Conservation (phyloP, 2,329 filamentous ascomycete genomes). For the Xylaria sp. region DNA sequence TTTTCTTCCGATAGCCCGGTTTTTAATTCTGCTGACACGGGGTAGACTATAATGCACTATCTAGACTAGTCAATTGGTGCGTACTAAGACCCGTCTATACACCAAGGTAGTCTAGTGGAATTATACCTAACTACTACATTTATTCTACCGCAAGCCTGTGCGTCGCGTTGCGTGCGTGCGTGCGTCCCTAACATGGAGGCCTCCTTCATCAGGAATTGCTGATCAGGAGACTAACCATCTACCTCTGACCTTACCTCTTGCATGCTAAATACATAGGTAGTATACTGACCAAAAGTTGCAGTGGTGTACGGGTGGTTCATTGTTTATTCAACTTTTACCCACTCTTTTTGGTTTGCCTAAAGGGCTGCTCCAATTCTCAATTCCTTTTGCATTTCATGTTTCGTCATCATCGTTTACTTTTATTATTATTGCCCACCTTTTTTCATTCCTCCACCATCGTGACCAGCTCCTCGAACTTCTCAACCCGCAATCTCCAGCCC, state of each 20-base stretch:
- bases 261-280: background rate
- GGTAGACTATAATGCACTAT: background rate
- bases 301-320: background rate
- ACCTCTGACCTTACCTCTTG: background rate
- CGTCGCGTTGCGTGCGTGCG: too few relatives aligned
- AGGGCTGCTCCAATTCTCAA: conserved; percentile 20
- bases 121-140: background rate
- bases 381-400: conserved; percentile 32
- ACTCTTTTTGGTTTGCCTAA: background rate
- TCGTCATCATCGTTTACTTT: conserved; percentile 17
- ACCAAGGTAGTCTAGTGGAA: background rate
- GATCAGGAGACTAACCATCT: background rate
- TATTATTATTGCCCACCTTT: conserved; percentile 12
- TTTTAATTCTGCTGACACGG: conserved; percentile 24
- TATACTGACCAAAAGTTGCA: background rate
- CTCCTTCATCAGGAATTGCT: background rate
- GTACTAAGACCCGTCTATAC: background rate
- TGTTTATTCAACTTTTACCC: conserved; percentile 1
- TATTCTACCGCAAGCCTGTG: background rate
- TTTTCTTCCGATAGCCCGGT: conserved; percentile 30
- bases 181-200: conserved; percentile 3
- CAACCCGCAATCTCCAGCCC: too few relatives aligned
- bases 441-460: conserved; percentile 15
- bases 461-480: conserved; percentile 6
- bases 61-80: background rate